phyloP scores from a whole-genome alignment of 345 rosid species.

The Jatropha curcas region DNA sequence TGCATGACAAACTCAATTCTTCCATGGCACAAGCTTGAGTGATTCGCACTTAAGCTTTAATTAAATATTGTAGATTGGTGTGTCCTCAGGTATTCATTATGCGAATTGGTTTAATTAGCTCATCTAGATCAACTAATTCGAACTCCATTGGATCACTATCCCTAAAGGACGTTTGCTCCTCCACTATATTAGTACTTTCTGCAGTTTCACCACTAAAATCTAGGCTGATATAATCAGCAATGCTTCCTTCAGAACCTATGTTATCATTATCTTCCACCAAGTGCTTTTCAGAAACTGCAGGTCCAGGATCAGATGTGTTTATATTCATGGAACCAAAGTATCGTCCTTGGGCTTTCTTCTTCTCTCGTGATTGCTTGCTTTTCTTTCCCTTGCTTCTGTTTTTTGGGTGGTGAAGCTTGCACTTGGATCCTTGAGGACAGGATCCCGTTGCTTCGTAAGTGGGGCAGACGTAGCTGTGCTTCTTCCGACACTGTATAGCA shows the following conservation, averaged over 20 bases:
- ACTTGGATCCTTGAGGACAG: constrained; percentile 76
- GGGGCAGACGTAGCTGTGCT: constrained; percentile 90
- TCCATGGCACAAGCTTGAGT: neutral
- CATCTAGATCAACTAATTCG: constrained; percentile 42
- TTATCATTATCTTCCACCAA: constrained; percentile 20
- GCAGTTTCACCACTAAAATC: constrained; percentile 49
- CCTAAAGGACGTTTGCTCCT: constrained; percentile 26
- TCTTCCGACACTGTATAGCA: constrained; percentile 90
- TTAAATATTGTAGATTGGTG: no score
- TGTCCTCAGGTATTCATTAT: constrained; percentile 34
- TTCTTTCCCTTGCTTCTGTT: constrained; percentile 58
- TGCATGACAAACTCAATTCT: neutral
- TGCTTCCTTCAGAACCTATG: constrained; percentile 32
- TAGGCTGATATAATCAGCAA: constrained; percentile 57
- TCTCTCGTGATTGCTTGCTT: constrained; percentile 50
- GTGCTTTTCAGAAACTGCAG: constrained; percentile 31
- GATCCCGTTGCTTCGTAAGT: constrained; percentile 68
- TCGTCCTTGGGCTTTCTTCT: constrained; percentile 54
- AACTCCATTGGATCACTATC: constrained; percentile 38
- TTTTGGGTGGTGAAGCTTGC: constrained; percentile 95
- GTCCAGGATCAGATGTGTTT: constrained; percentile 34
- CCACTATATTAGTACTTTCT: constrained; percentile 29
- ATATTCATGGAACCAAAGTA: constrained; percentile 54
- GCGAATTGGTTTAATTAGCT: constrained; percentile 59
- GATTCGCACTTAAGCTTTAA: neutral